Evolutionary conservation across 2,329 filamentous ascomycete genomes (phyloP).

Genomic region (Diaporthe vaccinii): DNA sequence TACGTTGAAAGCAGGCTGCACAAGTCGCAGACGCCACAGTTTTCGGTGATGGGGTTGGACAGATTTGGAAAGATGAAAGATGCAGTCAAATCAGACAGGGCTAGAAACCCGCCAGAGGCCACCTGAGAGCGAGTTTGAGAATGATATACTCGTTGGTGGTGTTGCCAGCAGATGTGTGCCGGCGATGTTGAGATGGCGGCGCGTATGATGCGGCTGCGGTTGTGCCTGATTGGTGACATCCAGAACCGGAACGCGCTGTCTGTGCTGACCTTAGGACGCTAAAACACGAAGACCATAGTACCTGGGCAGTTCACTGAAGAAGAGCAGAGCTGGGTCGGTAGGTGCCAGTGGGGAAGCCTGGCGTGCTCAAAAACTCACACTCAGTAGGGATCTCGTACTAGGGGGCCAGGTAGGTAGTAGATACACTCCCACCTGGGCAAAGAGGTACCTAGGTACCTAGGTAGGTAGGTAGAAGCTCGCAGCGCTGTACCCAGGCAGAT

Average conservation of each 20-base stretch:
- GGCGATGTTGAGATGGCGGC: not conserved
- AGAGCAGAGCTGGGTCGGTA: not conserved
- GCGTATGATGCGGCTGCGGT: not conserved
- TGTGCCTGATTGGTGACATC: not conserved
- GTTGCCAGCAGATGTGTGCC: not conserved
- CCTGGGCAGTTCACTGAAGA: not conserved
- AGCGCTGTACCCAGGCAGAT: too few species aligned
- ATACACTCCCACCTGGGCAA: too few species aligned
- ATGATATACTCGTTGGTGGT: not conserved
- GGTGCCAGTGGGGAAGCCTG: not conserved
- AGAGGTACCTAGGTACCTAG: not conserved
- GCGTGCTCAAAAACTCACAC: not conserved
- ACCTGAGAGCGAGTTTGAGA: not conserved
- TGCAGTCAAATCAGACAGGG: too few species aligned
- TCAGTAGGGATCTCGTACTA: too few species aligned
- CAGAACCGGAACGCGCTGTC: not conserved
- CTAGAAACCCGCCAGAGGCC: not conserved
- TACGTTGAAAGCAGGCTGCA: not conserved
- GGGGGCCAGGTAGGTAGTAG: not conserved
- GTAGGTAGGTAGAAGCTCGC: too few species aligned
- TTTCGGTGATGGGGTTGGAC: not conserved
- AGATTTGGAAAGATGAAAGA: not conserved
- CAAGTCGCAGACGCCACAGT: not conserved
- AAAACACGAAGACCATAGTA: not conserved
- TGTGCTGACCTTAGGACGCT: not conserved